These are phyloP conservation scores for Wickerhamomyces sydowiorum DNA, from an alignment of 805 yeast species.

Conservation along the genomic window DNA sequence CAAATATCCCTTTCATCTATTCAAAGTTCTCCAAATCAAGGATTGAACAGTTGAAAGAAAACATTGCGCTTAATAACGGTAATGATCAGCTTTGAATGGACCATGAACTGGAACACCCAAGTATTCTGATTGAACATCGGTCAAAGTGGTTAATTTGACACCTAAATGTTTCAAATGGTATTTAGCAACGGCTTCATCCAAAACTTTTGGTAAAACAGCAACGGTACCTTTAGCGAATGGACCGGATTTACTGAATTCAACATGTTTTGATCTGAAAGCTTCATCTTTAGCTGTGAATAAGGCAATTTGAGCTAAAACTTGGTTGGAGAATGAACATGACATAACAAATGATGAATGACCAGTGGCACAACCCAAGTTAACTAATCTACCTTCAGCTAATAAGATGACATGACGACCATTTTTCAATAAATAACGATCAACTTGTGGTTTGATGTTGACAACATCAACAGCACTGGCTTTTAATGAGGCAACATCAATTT, in stretches of 20 bases:
- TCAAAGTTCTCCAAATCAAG: too few species aligned
- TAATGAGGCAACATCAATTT: conserved; percentile 98
- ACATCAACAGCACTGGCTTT: conserved; percentile 89
- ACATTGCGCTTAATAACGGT: conserved; percentile 73
- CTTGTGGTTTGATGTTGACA: conserved; percentile 98
- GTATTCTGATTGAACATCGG: conserved; percentile 85
- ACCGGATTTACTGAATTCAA: conserved; percentile 91
- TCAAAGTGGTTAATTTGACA: conserved; percentile 74
- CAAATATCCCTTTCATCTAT: too few species aligned
- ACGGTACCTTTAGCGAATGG: conserved; percentile 82
- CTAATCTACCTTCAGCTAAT: conserved; percentile 98
- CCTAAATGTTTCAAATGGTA: conserved; percentile 94
- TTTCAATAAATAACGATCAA: conserved; percentile 89
- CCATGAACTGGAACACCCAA: conserved; percentile 88
- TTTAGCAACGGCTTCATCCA: conserved; percentile 98
- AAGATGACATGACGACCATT: conserved; percentile 91
- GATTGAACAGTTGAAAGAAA: neutral
- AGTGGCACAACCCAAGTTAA: conserved; percentile 99
- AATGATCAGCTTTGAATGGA: conserved; percentile 97
- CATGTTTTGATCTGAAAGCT: conserved; percentile 70
- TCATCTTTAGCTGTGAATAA: conserved; percentile 83
- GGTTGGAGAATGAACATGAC: conserved; percentile 99
- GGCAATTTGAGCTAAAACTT: conserved; percentile 98
- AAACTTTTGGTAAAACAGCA: conserved; percentile 93
- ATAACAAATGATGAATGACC: conserved; percentile 98